A percentile compares a stretch with the other conserved stretches of the same genome.
phyloP scores from a whole-genome alignment of 2,329 filamentous ascomycete species.

The Phoma sp. region DNA sequence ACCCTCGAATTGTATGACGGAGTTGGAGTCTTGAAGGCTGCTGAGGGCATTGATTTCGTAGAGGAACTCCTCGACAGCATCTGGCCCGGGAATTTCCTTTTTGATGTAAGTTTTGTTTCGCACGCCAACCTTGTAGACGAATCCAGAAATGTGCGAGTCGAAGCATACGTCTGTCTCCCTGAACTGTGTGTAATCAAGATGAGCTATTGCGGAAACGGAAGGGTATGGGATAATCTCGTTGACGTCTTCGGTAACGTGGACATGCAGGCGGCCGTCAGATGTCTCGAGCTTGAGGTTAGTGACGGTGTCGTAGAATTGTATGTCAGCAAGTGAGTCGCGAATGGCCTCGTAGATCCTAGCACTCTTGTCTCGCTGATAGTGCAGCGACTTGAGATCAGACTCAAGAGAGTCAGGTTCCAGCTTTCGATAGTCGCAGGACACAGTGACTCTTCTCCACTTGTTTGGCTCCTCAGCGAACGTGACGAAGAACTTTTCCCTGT shows the following conservation, averaged over 20 bases:
- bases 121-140: constrained; percentile 90
- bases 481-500: constrained; percentile 96
- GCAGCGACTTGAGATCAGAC: constrained; percentile 76
- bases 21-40: constrained; percentile 72
- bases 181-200: constrained; percentile 67
- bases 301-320: constrained; percentile 94
- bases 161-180: constrained; percentile 81
- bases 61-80: constrained; percentile 93
- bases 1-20: constrained; percentile 86
- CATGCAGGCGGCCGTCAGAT: constrained; percentile 83
- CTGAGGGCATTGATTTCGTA: constrained; percentile 98
- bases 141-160: constrained; percentile 92
- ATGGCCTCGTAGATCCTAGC: constrained; percentile 94
- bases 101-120: constrained; percentile 81
- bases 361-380: constrained; percentile 90
- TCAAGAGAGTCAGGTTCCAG: constrained; percentile 84
- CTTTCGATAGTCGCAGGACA: constrained; percentile 90
- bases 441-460: constrained; percentile 85
- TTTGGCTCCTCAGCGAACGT: constrained; percentile 85
- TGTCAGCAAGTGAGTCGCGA: constrained; percentile 87
- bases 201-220: constrained; percentile 72
- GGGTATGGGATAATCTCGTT: constrained; percentile 95
- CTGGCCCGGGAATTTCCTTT: constrained; percentile 96
- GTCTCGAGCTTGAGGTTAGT: constrained; percentile 96
- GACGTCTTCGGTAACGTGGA: constrained; percentile 96